Conservation (phyloP, 2,329 filamentous ascomycete species). For the Helotiales sp. region DNA sequence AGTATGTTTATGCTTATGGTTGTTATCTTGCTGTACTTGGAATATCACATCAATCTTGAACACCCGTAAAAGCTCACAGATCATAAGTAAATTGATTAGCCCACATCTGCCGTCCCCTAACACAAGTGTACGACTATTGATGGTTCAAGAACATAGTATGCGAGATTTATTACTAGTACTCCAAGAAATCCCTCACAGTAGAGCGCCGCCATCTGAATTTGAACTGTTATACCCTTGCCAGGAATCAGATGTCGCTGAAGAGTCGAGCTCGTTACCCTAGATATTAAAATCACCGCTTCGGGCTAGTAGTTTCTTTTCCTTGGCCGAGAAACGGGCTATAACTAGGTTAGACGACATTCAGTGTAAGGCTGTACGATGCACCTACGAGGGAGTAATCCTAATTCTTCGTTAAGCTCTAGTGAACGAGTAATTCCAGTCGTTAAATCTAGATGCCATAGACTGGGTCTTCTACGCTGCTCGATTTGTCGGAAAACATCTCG, state of each 20-base stretch:
- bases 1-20: too few species aligned
- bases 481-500: conserved; percentile 34
- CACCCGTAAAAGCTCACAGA: background rate
- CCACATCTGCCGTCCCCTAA: background rate
- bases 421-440: conserved; percentile 32
- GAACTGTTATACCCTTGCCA: background rate
- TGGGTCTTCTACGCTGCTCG: too few species aligned
- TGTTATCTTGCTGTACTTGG: background rate
- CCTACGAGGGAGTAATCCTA: background rate
- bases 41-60: background rate
- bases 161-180: background rate
- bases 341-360: background rate
- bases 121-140: background rate
- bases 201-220: background rate
- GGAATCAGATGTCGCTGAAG: too few species aligned
- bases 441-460: conserved; percentile 38
- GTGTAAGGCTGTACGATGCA: background rate
- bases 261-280: background rate
- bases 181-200: background rate
- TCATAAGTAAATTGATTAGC: background rate
- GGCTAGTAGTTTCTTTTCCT: background rate
- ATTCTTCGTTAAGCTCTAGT: background rate
- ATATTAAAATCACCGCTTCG: background rate
- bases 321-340: background rate
- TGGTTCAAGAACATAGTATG: background rate